Conservation (phyloP, 2,329 filamentous ascomycete species). For the Ophiocordyceps camponoti-floridani region DNA sequence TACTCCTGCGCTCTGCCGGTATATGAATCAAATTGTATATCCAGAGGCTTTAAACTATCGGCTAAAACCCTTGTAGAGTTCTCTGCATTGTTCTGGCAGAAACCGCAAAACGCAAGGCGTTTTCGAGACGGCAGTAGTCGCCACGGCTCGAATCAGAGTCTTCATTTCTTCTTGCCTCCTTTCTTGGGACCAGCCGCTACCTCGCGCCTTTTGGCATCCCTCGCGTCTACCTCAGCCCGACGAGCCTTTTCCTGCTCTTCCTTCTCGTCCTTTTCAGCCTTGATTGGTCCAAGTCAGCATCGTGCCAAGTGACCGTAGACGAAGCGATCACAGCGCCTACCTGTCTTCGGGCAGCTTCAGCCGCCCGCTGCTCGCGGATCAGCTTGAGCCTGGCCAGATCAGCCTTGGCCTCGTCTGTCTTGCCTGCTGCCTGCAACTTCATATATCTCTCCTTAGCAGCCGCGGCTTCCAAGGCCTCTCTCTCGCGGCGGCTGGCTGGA, state of each 20-base stretch:
- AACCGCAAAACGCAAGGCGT: neutral
- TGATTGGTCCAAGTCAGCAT: neutral
- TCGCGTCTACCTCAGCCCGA: constrained; percentile 32
- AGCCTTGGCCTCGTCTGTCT: constrained; percentile 87
- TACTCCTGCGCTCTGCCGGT: too few species aligned
- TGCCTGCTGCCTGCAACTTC: constrained; percentile 83
- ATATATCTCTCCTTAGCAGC: constrained; percentile 81
- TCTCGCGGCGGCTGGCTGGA: constrained; percentile 31
- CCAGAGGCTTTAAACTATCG: neutral
- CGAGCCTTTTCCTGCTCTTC: constrained; percentile 31
- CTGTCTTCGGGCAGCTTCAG: constrained; percentile 66
- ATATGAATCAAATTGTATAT: neutral
- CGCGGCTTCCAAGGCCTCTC: constrained; percentile 67
- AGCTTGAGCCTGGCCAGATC: constrained; percentile 70
- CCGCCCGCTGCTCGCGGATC: constrained; percentile 73
- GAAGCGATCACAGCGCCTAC: constrained; percentile 21
- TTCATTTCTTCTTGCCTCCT: constrained; percentile 27
- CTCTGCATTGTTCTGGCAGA: neutral
- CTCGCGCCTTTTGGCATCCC: constrained; percentile 37
- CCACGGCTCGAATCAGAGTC: neutral
- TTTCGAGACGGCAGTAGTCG: too few species aligned
- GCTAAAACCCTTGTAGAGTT: neutral
- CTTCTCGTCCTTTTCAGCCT: constrained; percentile 41
- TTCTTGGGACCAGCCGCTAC: constrained; percentile 32
- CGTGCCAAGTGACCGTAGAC: neutral